Evolutionary conservation across 345 rosid species (phyloP).

Genomic region (Pelargonium nanum): DNA sequence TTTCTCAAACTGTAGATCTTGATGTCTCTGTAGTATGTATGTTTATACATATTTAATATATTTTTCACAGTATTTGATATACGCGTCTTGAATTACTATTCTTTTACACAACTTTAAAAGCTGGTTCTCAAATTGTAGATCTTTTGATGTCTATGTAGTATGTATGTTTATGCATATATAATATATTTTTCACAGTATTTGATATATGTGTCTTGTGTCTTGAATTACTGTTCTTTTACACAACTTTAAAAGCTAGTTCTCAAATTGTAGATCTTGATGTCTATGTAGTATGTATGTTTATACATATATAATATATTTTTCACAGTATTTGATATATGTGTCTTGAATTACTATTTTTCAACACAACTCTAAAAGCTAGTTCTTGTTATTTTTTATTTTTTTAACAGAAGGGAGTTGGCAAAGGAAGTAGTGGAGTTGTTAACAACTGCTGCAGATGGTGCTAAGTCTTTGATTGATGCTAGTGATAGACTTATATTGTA

Average conservation of each 20-base stretch:
- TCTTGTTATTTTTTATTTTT: not conserved
- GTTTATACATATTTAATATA: too few relatives aligned
- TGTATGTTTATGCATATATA: too few relatives aligned
- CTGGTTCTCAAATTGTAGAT: slow-evolving; percentile 3
- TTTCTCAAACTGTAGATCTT: slow-evolving; percentile 4
- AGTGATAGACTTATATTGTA: slow-evolving; percentile 79
- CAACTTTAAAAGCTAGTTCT: not conserved
- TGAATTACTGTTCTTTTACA: not conserved
- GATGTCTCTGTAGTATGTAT: slow-evolving; percentile 5
- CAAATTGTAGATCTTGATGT: slow-evolving; percentile 7
- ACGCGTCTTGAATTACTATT: not conserved
- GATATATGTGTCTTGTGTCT: not conserved
- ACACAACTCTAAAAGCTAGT: slow-evolving; percentile 1
- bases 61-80: not conserved
- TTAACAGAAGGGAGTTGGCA: slow-evolving; percentile 66
- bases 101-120: not conserved
- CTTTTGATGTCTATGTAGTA: slow-evolving; percentile 4
- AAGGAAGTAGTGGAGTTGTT: slow-evolving; percentile 89
- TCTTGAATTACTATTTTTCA: not conserved
- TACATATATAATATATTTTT: too few relatives aligned
- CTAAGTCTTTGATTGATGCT: slow-evolving; percentile 88
- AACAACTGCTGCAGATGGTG: slow-evolving; percentile 92
- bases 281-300: slow-evolving; percentile 2
- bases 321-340: not conserved
- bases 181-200: not conserved